Evolutionary conservation across 225 moss, liverwort and hornwort genomes (phyloP).

Genomic region (Anthoceros angustus): DNA sequence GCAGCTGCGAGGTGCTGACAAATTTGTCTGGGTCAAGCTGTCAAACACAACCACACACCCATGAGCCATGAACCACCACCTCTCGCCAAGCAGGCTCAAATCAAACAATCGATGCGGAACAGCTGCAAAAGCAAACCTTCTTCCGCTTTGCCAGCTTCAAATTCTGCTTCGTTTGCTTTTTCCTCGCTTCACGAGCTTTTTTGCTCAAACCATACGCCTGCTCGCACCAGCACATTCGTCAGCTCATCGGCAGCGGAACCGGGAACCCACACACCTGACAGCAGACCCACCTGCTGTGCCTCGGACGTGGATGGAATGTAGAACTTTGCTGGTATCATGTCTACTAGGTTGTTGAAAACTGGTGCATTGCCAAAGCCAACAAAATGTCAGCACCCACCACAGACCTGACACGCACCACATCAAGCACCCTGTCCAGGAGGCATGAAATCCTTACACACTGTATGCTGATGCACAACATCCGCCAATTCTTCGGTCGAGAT

Average conservation of each 20-base stretch:
- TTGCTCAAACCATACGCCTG: slow-evolving; percentile 73
- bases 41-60: slow-evolving; percentile 6
- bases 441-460: neutral
- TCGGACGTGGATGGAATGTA: slow-evolving; percentile 47
- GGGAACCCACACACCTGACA: neutral
- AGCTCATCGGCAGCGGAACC: neutral
- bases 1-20: slow-evolving; percentile 61
- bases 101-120: neutral
- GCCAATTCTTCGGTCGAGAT: neutral
- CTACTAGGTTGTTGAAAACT: slow-evolving; percentile 89
- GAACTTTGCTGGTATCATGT: slow-evolving; percentile 69
- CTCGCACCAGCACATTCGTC: slow-evolving; percentile 1
- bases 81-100: neutral
- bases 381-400: neutral
- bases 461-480: neutral
- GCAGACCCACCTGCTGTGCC: slow-evolving; percentile 23
- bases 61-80: neutral
- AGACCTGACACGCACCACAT: neutral
- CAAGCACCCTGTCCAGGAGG: neutral
- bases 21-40: slow-evolving; percentile 89
- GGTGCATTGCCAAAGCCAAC: neutral
- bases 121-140: slow-evolving; percentile 34
- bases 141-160: slow-evolving; percentile 85
- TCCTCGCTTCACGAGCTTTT: slow-evolving; percentile 55
- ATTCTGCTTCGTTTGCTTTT: slow-evolving; percentile 61